These are phyloP conservation scores for Ascoidea tarda DNA, from an alignment of 805 yeast species.

Conservation along the genomic window DNA sequence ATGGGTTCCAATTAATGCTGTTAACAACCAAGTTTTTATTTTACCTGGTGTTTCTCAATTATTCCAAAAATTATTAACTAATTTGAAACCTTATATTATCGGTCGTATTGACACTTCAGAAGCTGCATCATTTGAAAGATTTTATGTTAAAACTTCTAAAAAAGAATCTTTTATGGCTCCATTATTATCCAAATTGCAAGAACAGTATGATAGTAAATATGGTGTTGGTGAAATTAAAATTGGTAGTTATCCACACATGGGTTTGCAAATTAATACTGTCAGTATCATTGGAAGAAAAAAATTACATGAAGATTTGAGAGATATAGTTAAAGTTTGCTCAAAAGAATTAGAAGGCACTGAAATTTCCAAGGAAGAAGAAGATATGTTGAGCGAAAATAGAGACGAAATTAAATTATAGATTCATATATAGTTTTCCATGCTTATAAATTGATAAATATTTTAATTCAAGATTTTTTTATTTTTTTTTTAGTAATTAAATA, in stretches of 20 bases:
- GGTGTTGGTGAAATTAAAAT: slow-evolving; percentile 35
- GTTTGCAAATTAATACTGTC: slow-evolving; percentile 49
- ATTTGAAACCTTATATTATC: slow-evolving; percentile 23
- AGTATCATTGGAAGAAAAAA: slow-evolving; percentile 52
- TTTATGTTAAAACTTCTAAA: slow-evolving; percentile 44
- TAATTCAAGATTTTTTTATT: too few species aligned
- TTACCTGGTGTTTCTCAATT: slow-evolving; percentile 79
- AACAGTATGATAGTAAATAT: slow-evolving; percentile 6
- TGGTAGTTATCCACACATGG: slow-evolving; percentile 78
- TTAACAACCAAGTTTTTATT: slow-evolving; percentile 51
- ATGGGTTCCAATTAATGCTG: slow-evolving; percentile 78
- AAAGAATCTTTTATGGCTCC: slow-evolving; percentile 63
- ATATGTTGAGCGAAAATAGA: slow-evolving; percentile 4
- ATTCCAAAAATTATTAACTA: slow-evolving; percentile 39
- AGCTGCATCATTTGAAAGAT: slow-evolving; percentile 24
- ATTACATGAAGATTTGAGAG: slow-evolving; percentile 22
- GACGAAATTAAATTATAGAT: background rate
- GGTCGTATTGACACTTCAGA: slow-evolving; percentile 21
- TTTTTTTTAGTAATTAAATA: too few species aligned
- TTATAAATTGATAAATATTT: too few species aligned
- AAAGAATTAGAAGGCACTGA: slow-evolving; percentile 39
- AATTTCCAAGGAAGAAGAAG: slow-evolving; percentile 45
- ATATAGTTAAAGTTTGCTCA: slow-evolving; percentile 32
- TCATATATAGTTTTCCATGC: too few species aligned
- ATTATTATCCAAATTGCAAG: slow-evolving; percentile 37